Conservation (phyloP, 2,329 filamentous ascomycete genomes). For the Alternaria gaisen region DNA sequence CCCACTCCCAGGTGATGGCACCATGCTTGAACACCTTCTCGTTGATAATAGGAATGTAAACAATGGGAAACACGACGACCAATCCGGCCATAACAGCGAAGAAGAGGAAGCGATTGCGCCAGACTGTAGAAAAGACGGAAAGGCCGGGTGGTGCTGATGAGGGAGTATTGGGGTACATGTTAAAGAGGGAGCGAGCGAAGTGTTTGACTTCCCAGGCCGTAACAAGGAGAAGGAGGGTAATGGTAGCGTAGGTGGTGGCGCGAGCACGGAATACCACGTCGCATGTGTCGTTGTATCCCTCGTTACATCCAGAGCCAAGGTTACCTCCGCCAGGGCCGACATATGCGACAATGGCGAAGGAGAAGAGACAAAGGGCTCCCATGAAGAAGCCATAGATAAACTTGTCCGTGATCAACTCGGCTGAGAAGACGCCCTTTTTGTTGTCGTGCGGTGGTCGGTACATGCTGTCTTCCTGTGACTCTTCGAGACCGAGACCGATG, state of each 20-base stretch:
- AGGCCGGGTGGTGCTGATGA: constrained; percentile 32
- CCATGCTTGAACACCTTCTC: constrained; percentile 57
- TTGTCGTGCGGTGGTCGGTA: constrained; percentile 56
- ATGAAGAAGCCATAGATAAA: constrained; percentile 60
- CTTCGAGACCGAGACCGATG: constrained; percentile 58
- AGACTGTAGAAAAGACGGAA: constrained; percentile 51
- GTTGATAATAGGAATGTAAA: constrained; percentile 58
- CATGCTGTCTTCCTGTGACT: constrained; percentile 58
- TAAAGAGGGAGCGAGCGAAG: constrained; percentile 55
- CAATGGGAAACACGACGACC: constrained; percentile 54
- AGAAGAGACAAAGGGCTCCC: constrained; percentile 55
- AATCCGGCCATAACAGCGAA: constrained; percentile 55
- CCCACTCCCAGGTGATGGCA: constrained; percentile 58
- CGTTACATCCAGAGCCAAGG: constrained; percentile 56
- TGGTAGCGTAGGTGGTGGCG: constrained; percentile 56
- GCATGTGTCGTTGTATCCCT: constrained; percentile 54
- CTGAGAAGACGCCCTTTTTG: constrained; percentile 56
- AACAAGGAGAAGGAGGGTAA: constrained; percentile 56
- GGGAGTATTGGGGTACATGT: constrained; percentile 52
- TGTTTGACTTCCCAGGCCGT: constrained; percentile 61
- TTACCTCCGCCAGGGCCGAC: constrained; percentile 53
- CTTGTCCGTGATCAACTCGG: constrained; percentile 58
- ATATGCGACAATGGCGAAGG: constrained; percentile 57
- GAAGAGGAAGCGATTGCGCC: constrained; percentile 57
- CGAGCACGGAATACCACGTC: constrained; percentile 56